A percentile compares a stretch with the other conserved stretches of the same genome.
phyloP scores from a whole-genome alignment of 2,329 filamentous ascomycete species.

The Diaporthe destruens region DNA sequence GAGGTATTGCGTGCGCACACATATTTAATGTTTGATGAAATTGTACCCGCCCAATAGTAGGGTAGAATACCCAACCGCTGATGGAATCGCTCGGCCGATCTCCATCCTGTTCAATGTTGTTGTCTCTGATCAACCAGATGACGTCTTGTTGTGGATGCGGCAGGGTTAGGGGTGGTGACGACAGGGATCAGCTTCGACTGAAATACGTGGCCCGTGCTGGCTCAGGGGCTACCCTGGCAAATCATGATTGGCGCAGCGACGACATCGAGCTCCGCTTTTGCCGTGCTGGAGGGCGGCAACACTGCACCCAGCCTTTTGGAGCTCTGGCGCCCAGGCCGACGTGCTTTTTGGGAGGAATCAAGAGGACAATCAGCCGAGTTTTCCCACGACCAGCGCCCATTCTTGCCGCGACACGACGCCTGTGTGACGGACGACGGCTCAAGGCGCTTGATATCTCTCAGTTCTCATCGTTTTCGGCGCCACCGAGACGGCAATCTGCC shows the following conservation, averaged over 20 bases:
- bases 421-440: conserved; percentile 28
- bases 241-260: conserved; percentile 30
- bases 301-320: conserved; percentile 21
- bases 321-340: conserved; percentile 28
- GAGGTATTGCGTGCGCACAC: too few relatives aligned
- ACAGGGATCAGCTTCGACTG: conserved; percentile 19
- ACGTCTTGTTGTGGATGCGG: not conserved
- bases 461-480: not conserved
- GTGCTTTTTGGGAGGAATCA: conserved; percentile 32
- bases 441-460: not conserved
- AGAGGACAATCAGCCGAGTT: conserved; percentile 34
- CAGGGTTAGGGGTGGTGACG: not conserved
- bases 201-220: conserved; percentile 26
- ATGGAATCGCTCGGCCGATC: too few relatives aligned
- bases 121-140: not conserved
- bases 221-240: conserved; percentile 32
- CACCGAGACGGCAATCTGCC: not conserved
- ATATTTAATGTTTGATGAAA: too few relatives aligned
- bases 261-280: conserved; percentile 27
- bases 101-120: too few relatives aligned
- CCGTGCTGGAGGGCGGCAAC: conserved; percentile 28
- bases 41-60: too few relatives aligned
- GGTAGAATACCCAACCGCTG: too few relatives aligned
- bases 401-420: conserved; percentile 21
- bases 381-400: conserved; percentile 14